Evolutionary conservation across 2,329 filamentous ascomycete genomes (phyloP), one percentile per base, ranked within the genome.

Genomic region (Fusarium caatingaense): DNA sequence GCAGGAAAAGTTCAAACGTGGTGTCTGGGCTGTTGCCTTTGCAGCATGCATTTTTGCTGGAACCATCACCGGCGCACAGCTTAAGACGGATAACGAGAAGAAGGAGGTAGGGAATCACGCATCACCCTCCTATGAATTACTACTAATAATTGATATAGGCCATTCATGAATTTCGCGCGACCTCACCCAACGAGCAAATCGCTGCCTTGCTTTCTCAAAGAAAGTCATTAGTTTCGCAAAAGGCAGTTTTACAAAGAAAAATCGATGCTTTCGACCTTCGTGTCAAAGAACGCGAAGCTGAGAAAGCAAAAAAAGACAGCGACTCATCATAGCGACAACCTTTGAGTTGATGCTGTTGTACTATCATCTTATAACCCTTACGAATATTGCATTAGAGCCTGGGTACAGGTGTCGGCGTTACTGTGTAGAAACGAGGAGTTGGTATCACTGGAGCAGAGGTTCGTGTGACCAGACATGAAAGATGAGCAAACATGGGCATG

Each of bases 11-110:
- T 60, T 80, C 50, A 77, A 74, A 62, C 70, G 77, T 46, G 79
- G 77, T 58, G 60, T 80, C 57, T 77, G 77, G 75, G 84, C 84
- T n/a, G 79, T 76, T 34, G 83, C 83, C 34, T 80, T 85, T 65
- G 82, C 80, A 5, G 83, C 83, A 63, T 80, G 85, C 60, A 80
- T 84, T 64, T 78, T 82, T 62, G 83, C 84, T 32, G 84, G 84
- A 61, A 76, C 82, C 46, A 78, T 84, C 48, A 85, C 85, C 59
- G 85, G 85, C 54, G 85, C 84, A 9, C 82, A 83, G 47, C 73
- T 86, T 47, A 86, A 86, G 76, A 80, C 80, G 49, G 82, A 85
- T 63, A 78, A 81, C 61, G 83, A 86, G 66, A 84, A 81, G 70
- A 76, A 79, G 66, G 76, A 83, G 72, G 84, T 85, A 62, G 41